Percentiles rank a stretch among this genome's conserved stretches.
phyloP scores from a whole-genome alignment of 192 early-diverging fungal species.

The Podila horticola region DNA sequence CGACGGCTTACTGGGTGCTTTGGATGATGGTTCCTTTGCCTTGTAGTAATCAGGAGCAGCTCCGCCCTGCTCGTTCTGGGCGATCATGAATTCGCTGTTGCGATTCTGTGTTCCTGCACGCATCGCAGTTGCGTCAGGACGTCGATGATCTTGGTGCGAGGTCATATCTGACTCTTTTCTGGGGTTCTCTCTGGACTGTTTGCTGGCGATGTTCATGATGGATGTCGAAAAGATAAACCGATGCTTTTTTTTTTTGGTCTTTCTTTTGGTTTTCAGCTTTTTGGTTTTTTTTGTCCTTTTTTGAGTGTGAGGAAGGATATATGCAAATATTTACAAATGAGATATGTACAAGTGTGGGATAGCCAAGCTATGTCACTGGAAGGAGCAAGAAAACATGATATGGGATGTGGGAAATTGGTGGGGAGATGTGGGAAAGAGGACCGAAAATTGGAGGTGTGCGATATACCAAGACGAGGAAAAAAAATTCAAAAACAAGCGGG shows the following conservation, averaged over 20 bases:
- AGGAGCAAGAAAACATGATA: not conserved
- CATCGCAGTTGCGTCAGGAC: not conserved
- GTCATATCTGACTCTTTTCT: slow-evolving; percentile 4
- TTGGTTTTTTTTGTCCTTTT: not conserved
- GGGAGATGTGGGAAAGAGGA: not conserved
- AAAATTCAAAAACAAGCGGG: too few species aligned
- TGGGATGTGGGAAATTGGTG: not conserved
- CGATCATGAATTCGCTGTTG: slow-evolving; percentile 5
- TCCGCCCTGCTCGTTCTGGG: not conserved
- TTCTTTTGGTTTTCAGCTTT: too few species aligned
- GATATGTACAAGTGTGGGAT: not conserved
- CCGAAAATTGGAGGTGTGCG: too few species aligned
- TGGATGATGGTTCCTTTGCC: too few species aligned
- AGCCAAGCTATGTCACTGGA: not conserved
- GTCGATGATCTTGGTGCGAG: not conserved
- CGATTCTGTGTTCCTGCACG: not conserved
- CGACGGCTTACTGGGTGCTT: too few species aligned
- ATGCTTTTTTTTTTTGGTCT: not conserved
- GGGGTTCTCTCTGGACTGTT: not conserved
- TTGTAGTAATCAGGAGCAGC: not conserved
- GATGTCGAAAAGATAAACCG: too few species aligned
- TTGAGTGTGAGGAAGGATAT: not conserved
- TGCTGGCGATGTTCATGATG: slow-evolving; percentile 8
- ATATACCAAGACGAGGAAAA: too few species aligned
- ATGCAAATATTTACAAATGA: not conserved